Evolutionary conservation across 805 yeast genomes (phyloP), one percentile per base, ranked within the genome.

Genomic region (Kluyveromyces dobzhanskii): DNA sequence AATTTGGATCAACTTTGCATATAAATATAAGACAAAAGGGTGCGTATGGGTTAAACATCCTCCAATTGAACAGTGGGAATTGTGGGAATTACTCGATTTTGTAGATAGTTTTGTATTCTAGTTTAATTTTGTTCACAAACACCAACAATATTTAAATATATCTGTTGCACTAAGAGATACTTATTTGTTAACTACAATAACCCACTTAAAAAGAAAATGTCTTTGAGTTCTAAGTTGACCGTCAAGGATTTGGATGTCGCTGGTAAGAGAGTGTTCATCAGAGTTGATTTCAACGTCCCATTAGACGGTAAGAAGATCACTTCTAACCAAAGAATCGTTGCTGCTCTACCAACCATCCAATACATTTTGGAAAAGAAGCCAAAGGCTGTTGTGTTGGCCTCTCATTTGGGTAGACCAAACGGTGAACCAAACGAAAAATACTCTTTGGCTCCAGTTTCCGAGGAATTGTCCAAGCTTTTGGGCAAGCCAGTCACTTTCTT

Each of bases 321-420:
- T 73, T 92, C 94, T 80, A 94, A 92, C 76, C 97, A 92, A 74
- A 83, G 99, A 73, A 92, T 92, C 62, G 97, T 88, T 58, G 99
- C 98, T 65, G 98, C 99, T 53, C 71, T 94, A 58, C 99, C 99
- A 67, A 90, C 99, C 54, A 92, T 92, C 73, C 68, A 94, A 70
- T 92, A 90, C 66, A 97, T 90, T 39, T 71, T 84, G 64, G 90
- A 85, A 62, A 81, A 90, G 53, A 76, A 83, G 59, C 95, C 99
- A 62, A 86, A 82, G 75, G 85, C 78, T 51, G 80, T 92, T 51
- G 73, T 92, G 53, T 77, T 92, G 56, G 97, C 97, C 50, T 88
- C 97, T 45, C 99, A 92, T 67, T 76, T 92, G 66, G 99, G 99
- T 62, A 87, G 99, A 75, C 99, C 99, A 68, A 92, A 92, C 65